Conservation (phyloP, 106 monocot genomes). For the Xerophyta viscosa region DNA sequence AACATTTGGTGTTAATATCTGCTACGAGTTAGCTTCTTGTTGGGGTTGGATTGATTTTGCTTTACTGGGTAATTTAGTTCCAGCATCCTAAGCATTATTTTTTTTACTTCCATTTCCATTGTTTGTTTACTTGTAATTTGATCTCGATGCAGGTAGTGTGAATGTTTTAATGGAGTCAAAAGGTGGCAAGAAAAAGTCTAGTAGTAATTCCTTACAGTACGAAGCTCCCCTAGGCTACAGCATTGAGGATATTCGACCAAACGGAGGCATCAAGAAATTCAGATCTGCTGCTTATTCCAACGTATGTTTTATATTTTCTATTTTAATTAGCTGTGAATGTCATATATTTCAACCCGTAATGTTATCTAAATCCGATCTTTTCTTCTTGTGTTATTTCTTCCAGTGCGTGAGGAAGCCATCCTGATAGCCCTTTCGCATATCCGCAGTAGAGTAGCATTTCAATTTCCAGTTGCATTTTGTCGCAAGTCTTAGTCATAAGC, state of each 20-base stretch:
- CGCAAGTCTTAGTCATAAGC: neutral
- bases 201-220: conserved; percentile 53
- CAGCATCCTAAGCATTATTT: too few species aligned
- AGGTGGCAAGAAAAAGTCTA: conserved; percentile 66
- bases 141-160: conserved; percentile 27
- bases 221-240: conserved; percentile 92
- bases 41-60: too few species aligned
- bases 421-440: conserved; percentile 36
- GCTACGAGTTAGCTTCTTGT: too few species aligned
- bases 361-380: neutral
- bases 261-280: conserved; percentile 89
- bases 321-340: neutral
- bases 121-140: too few species aligned
- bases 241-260: conserved; percentile 90
- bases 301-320: conserved; percentile 35
- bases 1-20: too few species aligned
- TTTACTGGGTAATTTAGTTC: too few species aligned
- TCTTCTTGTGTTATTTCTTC: conserved; percentile 1
- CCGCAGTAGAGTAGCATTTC: conserved; percentile 36
- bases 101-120: too few species aligned
- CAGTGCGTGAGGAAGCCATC: conserved; percentile 92
- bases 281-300: conserved; percentile 95
- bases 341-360: neutral
- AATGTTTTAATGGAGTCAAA: conserved; percentile 92
- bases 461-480: conserved; percentile 5